These are phyloP conservation scores for Ramalina intermedia DNA, from an alignment of 495 filamentous ascomycete genomes.

Conservation along the genomic window DNA sequence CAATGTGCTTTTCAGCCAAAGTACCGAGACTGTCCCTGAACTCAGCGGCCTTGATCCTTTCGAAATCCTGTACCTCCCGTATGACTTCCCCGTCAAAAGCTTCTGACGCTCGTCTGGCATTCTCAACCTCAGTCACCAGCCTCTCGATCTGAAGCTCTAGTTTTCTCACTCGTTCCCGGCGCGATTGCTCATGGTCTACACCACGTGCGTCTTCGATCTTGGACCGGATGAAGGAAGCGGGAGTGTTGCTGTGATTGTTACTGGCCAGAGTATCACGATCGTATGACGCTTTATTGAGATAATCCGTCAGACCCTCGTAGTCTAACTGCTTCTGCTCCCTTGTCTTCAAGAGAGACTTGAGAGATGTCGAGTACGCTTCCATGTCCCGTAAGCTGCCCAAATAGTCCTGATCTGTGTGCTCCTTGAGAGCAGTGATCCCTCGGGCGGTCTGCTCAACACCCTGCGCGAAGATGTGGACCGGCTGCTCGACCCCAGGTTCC, in stretches of 20 bases:
- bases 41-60: constrained; percentile 87
- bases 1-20: constrained; percentile 72
- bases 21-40: constrained; percentile 75
- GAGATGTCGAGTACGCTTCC: constrained; percentile 71
- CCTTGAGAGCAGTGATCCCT: constrained; percentile 61
- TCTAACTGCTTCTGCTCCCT: constrained; percentile 97
- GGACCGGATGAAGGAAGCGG: constrained; percentile 78
- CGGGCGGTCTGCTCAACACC: constrained; percentile 69
- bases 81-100: constrained; percentile 91
- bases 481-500: constrained; percentile 73
- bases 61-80: constrained; percentile 82
- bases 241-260: constrained; percentile 43
- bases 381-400: constrained; percentile 82
- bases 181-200: constrained; percentile 86
- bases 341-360: constrained; percentile 79
- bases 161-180: constrained; percentile 73
- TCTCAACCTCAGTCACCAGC: constrained; percentile 75
- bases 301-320: constrained; percentile 89
- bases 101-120: constrained; percentile 66
- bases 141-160: constrained; percentile 84
- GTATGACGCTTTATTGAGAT: constrained; percentile 75
- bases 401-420: constrained; percentile 93
- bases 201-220: constrained; percentile 96
- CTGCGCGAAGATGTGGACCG: constrained; percentile 69
- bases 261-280: constrained; percentile 78